Conservation (phyloP, 139 green algal species). For the Chlorella sp. region DNA sequence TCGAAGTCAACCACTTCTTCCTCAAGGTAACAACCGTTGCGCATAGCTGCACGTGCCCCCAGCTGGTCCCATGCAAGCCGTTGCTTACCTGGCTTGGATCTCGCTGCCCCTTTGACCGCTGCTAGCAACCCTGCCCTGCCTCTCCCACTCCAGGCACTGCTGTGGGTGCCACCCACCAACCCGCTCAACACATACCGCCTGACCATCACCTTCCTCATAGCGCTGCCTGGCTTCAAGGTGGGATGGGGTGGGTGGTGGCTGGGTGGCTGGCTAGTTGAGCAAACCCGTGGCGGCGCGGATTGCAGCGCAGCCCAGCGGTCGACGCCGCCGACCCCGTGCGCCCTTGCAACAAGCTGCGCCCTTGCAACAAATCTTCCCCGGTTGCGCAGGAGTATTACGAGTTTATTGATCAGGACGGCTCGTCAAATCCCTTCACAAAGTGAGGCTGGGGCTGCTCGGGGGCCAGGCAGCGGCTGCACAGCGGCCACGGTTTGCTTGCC, state of each 20-base stretch:
- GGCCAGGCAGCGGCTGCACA: too few relatives aligned
- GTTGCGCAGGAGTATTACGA: conserved; percentile 84
- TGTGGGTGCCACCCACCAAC: conserved; percentile 91
- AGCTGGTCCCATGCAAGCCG: too few relatives aligned
- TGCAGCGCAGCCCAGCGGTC: not conserved
- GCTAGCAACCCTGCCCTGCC: too few relatives aligned
- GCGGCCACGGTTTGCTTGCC: too few relatives aligned
- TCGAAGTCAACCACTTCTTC: conserved; percentile 94
- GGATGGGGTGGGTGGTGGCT: not conserved
- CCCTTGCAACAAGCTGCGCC: too few relatives aligned
- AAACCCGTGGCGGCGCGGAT: not conserved
- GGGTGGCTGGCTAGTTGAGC: not conserved
- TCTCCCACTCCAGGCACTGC: conserved; percentile 45
- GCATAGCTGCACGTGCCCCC: too few relatives aligned
- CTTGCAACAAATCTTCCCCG: too few relatives aligned
- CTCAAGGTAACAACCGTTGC: conserved; percentile 70
- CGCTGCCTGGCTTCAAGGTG: conserved; percentile 67
- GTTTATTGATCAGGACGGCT: conserved; percentile 73
- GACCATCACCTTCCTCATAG: conserved; percentile 66
- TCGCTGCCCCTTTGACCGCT: too few relatives aligned
- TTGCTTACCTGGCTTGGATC: too few relatives aligned
- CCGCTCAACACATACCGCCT: conserved; percentile 84
- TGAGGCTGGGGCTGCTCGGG: too few relatives aligned
- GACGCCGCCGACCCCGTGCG: too few relatives aligned
- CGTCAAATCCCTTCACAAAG: too few relatives aligned